Conservation (phyloP, 2,329 filamentous ascomycete species). For the Chaetomium olivaceum region DNA sequence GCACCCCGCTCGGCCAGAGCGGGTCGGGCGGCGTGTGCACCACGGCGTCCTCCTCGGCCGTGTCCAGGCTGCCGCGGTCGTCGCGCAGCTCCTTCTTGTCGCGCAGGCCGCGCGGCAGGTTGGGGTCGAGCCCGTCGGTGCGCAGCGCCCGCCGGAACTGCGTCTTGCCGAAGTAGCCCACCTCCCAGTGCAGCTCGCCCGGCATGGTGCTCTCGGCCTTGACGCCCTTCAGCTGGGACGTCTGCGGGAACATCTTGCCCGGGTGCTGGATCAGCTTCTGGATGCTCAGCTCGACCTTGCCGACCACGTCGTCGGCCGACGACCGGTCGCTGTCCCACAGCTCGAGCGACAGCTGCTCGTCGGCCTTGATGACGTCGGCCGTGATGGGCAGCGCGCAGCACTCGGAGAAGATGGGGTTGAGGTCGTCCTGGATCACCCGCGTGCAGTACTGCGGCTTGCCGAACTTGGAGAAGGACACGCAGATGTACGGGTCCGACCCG, state of each 20-base stretch:
- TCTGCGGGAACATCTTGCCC: constrained; percentile 86
- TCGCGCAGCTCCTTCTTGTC: constrained; percentile 79
- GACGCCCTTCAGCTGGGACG: constrained; percentile 79
- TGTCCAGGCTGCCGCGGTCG: constrained; percentile 77
- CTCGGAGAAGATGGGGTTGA: constrained; percentile 93
- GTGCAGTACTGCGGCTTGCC: constrained; percentile 98
- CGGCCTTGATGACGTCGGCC: constrained; percentile 84
- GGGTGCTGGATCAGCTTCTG: constrained; percentile 95
- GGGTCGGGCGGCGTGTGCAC: constrained; percentile 90
- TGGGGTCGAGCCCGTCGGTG: constrained; percentile 82
- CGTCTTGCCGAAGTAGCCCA: constrained; percentile 91
- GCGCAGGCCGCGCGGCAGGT: constrained; percentile 70
- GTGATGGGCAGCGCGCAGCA: constrained; percentile 83
- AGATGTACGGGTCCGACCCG: constrained; percentile 94
- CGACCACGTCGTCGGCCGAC: constrained; percentile 90
- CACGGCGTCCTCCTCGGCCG: constrained; percentile 76
- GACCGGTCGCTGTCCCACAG: constrained; percentile 95
- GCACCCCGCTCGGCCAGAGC: constrained; percentile 90
- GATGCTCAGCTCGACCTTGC: constrained; percentile 90
- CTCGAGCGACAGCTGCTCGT: constrained; percentile 90
- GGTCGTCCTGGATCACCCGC: constrained; percentile 88
- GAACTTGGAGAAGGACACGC: constrained; percentile 92
- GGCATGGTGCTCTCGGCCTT: constrained; percentile 87
- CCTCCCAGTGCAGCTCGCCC: constrained; percentile 91
- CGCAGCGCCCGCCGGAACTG: constrained; percentile 80